A percentile compares a stretch with the other conserved stretches of the same genome.
Evolutionary conservation across 208 protist genomes (phyloP).

Genomic region (Plasmodiophora brassicae): DNA sequence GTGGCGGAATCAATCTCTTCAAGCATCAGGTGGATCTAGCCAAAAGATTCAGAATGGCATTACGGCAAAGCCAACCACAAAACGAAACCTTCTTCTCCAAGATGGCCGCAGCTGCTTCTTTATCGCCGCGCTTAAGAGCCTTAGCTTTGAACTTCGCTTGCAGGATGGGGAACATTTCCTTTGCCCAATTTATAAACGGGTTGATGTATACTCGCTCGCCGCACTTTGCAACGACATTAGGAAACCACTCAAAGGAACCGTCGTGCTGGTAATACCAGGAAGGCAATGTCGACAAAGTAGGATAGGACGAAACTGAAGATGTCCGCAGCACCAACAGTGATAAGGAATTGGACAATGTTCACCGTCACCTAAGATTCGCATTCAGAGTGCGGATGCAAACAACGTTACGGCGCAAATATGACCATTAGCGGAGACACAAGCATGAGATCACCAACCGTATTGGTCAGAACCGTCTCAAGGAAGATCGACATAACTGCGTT

Average conservation of each 20-base stretch:
- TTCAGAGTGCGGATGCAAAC: neutral
- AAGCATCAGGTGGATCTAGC: neutral
- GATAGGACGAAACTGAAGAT: neutral
- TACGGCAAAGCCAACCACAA: neutral
- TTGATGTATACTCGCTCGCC: conserved; percentile 17
- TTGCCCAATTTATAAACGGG: neutral
- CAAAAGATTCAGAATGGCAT: too few species aligned
- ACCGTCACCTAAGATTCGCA: neutral
- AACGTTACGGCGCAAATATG: neutral
- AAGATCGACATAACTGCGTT: neutral
- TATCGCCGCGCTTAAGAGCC: neutral
- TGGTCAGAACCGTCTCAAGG: neutral
- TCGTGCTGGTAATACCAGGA: neutral
- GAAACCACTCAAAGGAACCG: neutral
- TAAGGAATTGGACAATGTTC: neutral
- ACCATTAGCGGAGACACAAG: conserved; percentile 19
- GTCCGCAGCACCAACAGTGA: neutral
- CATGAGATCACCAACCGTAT: neutral
- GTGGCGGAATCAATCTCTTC: neutral
- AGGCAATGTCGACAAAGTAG: neutral
- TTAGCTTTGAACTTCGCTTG: neutral
- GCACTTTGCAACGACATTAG: neutral
- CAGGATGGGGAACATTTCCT: neutral
- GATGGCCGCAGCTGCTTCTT: neutral
- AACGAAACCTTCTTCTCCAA: conserved; percentile 11